Base-by-base conservation (phyloP, 768 basidiomycete species). In the Pleurotus salmoneostramineus region DNA sequence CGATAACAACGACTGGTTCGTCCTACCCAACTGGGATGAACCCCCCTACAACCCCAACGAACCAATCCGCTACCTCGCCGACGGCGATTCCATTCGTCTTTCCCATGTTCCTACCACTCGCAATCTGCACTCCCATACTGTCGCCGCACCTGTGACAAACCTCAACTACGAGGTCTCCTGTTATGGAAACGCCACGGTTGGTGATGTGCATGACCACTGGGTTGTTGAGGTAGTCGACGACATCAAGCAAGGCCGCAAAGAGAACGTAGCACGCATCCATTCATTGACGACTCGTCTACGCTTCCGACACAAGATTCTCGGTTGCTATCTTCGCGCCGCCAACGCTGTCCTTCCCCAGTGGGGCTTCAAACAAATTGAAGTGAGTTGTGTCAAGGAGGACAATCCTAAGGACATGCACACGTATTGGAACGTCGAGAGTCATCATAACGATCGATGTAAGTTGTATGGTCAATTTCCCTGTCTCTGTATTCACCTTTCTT, bases 291-390 rank as follows among this genome's bases (percentile, higher is more conserved):
- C 96, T 2, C 79, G 93, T 32, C 68, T 98, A 72, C 80, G 96
- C 59, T 88, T 98, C 76, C 81, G 78, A 60, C 96, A 99, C 68
- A 66, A 82, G 52, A 71, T 71, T 44, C 75, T 91, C 21, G 91
- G 91, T 4, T 99, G 95, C 69, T 98, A 97, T 72, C 71, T 98
- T 45, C 81, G 88, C 8, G 95, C 97, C 6, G 89, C 91, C 35
- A 98, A 95, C 71, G 83, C 87, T 2, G 79, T 91, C 54, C 72
- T 99, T 40, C 97, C 97, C 1, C 93, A 96, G 72, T 99, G 97
- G 97, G 96, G 96, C 8, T 98, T 97, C 82, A 98, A 99, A 74
- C 96, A 99, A 74, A 81, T 98, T 54, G 97, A 99, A 70, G 95
- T 98, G 48, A 90, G 85, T 63, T 99, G 97, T 70, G 88, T 88